Base-by-base conservation (phyloP, 2,329 filamentous ascomycete genomes). In the Penicillium sp. region DNA sequence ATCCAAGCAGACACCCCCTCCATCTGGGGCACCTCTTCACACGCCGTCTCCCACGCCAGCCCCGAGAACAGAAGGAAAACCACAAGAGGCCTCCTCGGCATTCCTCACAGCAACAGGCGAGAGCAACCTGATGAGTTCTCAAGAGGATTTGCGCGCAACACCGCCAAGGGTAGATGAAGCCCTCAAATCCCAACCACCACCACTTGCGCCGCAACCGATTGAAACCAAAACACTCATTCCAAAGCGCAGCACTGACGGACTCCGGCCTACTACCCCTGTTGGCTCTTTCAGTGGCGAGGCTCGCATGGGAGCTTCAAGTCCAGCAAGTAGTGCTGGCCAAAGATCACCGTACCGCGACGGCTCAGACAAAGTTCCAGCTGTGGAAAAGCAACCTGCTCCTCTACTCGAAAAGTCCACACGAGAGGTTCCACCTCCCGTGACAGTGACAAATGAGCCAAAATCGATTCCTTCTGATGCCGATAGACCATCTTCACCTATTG, bases 1-100 rank as follows among this genome's bases (percentile, higher is more conserved):
- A 18, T 62, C 60, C 49, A 64, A 52, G 46, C 48, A 50, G 29
- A 50, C 52, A n/a, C 57, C 59, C 6, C 59, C 63, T 43, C 59
- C 59, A 12, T 53, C 54, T 36, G 50, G 34, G 14, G 44, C 57
- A 8, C 44, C 59, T 35, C 47, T 53, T 16, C 47, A 53, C 12
- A 57, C 55, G 15, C 53, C 55, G 18, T 32, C 34, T 18, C 30
- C 46, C 11, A 47, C 49, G 22, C 36, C 41, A 22, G 48, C 49
- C 8, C 47, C 45, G 18, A 51, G 54, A 28, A 42, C 44, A 13
- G 57, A 62, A 4, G 29, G 46, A n/a, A 59, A 46, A 25, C 51
- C 39, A 15, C 52, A 43, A 42, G 53, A 59, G 42, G 10, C 5
- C 10, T n/a, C 4, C 10, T 45, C 35, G 33, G 39, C 27, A 42